Percentiles rank a stretch among this genome's conserved stretches.
Evolutionary conservation across 2,329 filamentous ascomycete species (phyloP).

Genomic region (Knufia fluminis): DNA sequence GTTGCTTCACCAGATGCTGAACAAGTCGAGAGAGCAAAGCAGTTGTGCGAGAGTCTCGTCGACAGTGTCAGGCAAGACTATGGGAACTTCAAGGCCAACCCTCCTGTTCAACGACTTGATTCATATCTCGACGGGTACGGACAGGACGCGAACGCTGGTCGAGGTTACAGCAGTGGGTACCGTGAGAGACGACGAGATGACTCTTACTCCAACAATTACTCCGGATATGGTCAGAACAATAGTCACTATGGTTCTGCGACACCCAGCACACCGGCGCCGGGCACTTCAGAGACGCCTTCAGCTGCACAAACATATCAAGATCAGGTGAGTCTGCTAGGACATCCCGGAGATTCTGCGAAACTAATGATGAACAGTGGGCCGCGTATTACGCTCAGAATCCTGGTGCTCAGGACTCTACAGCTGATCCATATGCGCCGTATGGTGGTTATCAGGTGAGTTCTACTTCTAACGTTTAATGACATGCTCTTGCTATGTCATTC

Average conservation of each 20-base stretch:
- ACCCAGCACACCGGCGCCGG: conserved; percentile 25
- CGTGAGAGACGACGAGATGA: conserved; percentile 2
- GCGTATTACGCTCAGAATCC: conserved; percentile 9
- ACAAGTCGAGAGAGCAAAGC: conserved; percentile 79
- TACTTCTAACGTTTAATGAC: too few relatives aligned
- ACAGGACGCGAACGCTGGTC: conserved; percentile 30
- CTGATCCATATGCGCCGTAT: conserved; percentile 9
- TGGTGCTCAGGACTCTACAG: conserved; percentile 6
- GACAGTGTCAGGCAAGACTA: conserved; percentile 82
- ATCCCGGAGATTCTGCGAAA: too few relatives aligned
- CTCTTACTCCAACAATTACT: conserved; percentile 7
- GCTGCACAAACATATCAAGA: conserved; percentile 27
- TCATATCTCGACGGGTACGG: conserved; percentile 42
- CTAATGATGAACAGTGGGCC: too few relatives aligned
- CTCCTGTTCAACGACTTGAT: conserved; percentile 51
- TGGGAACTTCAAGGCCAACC: conserved; percentile 75
- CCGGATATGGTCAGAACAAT: conserved; percentile 10
- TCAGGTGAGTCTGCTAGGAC: too few relatives aligned
- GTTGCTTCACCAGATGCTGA: conserved; percentile 85
- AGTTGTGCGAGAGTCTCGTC: conserved; percentile 80
- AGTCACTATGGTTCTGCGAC: conserved; percentile 17
- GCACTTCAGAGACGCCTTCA: conserved; percentile 41
- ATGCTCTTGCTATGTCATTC: too few relatives aligned
- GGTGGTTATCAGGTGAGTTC: conserved; percentile 10
- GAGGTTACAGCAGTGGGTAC: conserved; percentile 32